Conservation (phyloP, 495 filamentous ascomycete species). For the Lichenothelia convexa region DNA sequence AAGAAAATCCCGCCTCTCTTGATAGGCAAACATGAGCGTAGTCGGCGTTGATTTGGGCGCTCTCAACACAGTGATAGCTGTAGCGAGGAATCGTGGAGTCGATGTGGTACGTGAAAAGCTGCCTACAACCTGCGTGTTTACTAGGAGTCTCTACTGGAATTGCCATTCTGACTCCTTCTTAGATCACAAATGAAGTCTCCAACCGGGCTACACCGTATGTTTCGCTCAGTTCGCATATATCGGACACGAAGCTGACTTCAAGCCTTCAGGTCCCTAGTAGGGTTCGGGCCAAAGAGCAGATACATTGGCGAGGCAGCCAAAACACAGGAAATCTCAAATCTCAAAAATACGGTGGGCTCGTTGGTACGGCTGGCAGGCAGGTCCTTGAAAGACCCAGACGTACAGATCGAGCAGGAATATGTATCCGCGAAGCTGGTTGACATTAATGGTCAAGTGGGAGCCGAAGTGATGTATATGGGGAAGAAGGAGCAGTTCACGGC, state of each 20-base stretch:
- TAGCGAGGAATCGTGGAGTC: conserved; percentile 93
- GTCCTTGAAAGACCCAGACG: conserved; percentile 70
- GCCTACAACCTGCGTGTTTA: too few species aligned
- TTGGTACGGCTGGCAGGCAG: conserved; percentile 87
- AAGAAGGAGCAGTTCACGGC: conserved; percentile 88
- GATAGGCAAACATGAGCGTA: conserved; percentile 41
- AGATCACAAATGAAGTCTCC: conserved; percentile 98
- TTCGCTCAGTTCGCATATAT: conserved; percentile 1
- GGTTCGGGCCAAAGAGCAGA: conserved; percentile 82
- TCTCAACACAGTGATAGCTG: conserved; percentile 92
- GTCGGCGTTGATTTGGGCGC: conserved; percentile 92
- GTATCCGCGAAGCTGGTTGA: conserved; percentile 79
- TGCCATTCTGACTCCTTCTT: not conserved
- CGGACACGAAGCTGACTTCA: conserved; percentile 17
- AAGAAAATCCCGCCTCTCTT: not conserved
- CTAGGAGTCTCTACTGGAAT: not conserved
- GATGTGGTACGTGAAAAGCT: conserved; percentile 67
- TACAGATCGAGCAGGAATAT: conserved; percentile 77
- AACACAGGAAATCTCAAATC: conserved; percentile 97
- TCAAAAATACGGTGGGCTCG: conserved; percentile 92
- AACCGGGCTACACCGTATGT: conserved; percentile 96
- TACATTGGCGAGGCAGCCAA: conserved; percentile 90
- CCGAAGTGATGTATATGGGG: conserved; percentile 81
- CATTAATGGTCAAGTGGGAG: conserved; percentile 82
- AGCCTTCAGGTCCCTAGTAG: conserved; percentile 60